A percentile compares a stretch with the other conserved stretches of the same genome.
Evolutionary conservation across 805 yeast species (phyloP).

Genomic region (Wickerhamomyces canadensis): DNA sequence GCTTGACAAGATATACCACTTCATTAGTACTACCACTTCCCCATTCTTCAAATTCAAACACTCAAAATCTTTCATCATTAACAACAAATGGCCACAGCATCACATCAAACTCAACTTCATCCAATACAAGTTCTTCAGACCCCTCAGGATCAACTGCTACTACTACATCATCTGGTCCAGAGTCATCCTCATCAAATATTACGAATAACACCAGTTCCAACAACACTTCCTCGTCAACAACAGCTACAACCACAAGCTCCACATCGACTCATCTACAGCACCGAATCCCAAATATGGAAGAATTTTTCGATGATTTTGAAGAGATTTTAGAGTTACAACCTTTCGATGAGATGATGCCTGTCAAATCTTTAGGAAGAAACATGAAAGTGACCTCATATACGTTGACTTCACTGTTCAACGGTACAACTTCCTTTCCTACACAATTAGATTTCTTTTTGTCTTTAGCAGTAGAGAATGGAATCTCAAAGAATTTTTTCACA

Average conservation of each 20-base stretch:
- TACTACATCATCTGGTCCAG: too few relatives aligned
- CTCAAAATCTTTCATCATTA: too few relatives aligned
- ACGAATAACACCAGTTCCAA: too few relatives aligned
- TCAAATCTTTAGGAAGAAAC: conserved; percentile 15
- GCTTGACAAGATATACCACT: too few relatives aligned
- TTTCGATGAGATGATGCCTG: conserved; percentile 7
- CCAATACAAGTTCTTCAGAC: too few relatives aligned
- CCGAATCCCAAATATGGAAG: conserved; percentile 17
- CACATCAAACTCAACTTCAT: too few relatives aligned
- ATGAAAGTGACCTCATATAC: conserved; percentile 14
- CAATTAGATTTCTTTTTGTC: conserved; percentile 19
- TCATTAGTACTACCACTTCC: too few relatives aligned
- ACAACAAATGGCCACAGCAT: too few relatives aligned
- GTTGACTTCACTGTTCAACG: conserved; percentile 13
- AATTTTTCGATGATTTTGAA: conserved; percentile 22
- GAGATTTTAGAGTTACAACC: conserved; percentile 14
- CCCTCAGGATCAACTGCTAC: too few relatives aligned
- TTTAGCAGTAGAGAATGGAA: conserved; percentile 13
- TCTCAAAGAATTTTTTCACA: conserved; percentile 10
- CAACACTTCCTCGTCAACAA: conserved; percentile 1
- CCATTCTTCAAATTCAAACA: too few relatives aligned
- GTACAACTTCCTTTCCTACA: conserved; percentile 16
- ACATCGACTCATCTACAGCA: not conserved
- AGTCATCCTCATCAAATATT: too few relatives aligned
- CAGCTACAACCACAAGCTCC: not conserved